Base-by-base conservation (phyloP, 768 basidiomycete genomes). In the Russula abietina region DNA sequence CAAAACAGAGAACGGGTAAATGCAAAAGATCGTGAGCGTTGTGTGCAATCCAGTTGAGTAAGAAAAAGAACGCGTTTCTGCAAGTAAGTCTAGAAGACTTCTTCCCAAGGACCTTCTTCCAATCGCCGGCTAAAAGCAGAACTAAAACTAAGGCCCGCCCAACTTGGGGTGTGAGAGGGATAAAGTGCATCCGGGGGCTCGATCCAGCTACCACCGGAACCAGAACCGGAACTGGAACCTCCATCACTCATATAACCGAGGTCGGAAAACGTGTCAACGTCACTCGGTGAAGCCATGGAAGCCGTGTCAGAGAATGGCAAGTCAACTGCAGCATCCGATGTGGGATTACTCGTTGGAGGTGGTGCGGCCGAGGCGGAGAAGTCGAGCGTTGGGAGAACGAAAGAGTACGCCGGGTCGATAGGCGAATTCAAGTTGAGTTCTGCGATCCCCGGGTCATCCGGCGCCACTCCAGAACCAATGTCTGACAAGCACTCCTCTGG, bases 341-440 rank as follows among this genome's bases (percentile, higher is more conserved):
- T 52, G 59, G 57, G 1, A 64, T 48, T 41, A 16, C n/a, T 14
- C 24, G 17, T 68, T 50, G 11, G 60, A 71, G 46, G 60, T 71
- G 46, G 10, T 26, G 73, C 61, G 70, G 80, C 81, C 9, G 78
- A 73, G 6, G 84, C 80, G 0, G 88, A 87, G 65, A 89, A 81
- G 71, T 91, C 88, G 57, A 91, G 79, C 1, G 83, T 88, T 5
- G 91, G 90, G n/a, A 92, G 75, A 12, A 93, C 73, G 61, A 94
- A 82, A 3, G 89, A 88, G 22, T 81, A 76, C 3, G 87, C 76
- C 12, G 86, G 82, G 69, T 89, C 86, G 26, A 80, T 74, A 30
- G 64, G 36, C 26, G 67, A 53, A 24, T 58, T 66, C 30, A 50
- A 32, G 33, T 59, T 57, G 24, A 59, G 33, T 36, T 67, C 65